Conservation (phyloP, 2,329 filamentous ascomycete genomes). For the Aspergillus sp. region DNA sequence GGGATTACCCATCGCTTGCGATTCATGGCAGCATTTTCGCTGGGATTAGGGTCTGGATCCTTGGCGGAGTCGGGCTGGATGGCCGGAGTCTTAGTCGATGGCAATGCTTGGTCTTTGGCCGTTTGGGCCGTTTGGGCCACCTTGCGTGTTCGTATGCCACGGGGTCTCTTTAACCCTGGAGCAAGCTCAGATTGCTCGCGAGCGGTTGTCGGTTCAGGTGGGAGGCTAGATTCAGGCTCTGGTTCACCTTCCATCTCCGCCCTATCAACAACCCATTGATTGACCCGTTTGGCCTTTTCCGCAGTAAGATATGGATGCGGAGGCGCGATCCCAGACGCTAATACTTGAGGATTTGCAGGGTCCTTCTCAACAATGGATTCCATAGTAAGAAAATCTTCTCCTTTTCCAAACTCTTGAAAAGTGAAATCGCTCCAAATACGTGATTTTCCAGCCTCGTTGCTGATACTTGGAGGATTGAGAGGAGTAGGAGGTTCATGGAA, state of each 20-base stretch:
- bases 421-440: slow-evolving; percentile 27
- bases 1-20: slow-evolving; percentile 15
- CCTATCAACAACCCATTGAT: slow-evolving; percentile 24
- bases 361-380: slow-evolving; percentile 10
- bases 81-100: background rate
- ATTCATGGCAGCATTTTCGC: slow-evolving; percentile 3
- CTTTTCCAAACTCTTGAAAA: slow-evolving; percentile 27
- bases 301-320: slow-evolving; percentile 19
- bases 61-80: background rate
- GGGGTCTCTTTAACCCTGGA: slow-evolving; percentile 5
- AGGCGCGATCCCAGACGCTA: slow-evolving; percentile 2
- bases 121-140: background rate
- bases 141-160: slow-evolving; percentile 16
- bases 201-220: background rate
- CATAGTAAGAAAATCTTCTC: slow-evolving; percentile 13
- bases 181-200: background rate
- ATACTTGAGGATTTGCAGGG: background rate
- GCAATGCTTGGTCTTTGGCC: background rate
- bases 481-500: slow-evolving; percentile 13
- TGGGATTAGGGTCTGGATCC: background rate
- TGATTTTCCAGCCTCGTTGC: slow-evolving; percentile 16
- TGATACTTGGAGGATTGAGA: slow-evolving; percentile 11
- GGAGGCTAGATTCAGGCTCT: background rate
- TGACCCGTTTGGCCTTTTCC: slow-evolving; percentile 24
- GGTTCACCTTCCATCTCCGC: slow-evolving; percentile 10